phyloP scores from a whole-genome alignment of 306 rosid species.

The Cucumis sativus region Cucumber_9930_V3 NC_026655.2:2557001-2557500 shows the following conservation, averaged over 20 bases:
- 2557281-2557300: neutral
- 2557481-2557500: neutral
- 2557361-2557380: neutral
- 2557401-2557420: neutral
- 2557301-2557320: neutral
- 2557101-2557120: slow-evolving; percentile 99
- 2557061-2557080: slow-evolving; percentile 69
- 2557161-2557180: neutral
- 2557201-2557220: neutral
- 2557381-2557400: neutral
- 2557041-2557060: slow-evolving; percentile 84
- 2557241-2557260: no score
- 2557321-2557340: neutral
- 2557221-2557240: neutral
- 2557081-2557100: slow-evolving; percentile 66
- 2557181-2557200: neutral
- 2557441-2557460: neutral
- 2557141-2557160: slow-evolving; percentile 16
- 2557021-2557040: slow-evolving; percentile 91
- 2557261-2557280: neutral
- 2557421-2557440: neutral
- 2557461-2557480: neutral
- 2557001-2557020: slow-evolving; percentile 63
- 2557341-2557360: neutral
- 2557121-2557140: slow-evolving; percentile 66